These are phyloP conservation scores for Helminthosporium solani DNA, from an alignment of 2,329 filamentous ascomycete species.

Conservation along the genomic window DNA sequence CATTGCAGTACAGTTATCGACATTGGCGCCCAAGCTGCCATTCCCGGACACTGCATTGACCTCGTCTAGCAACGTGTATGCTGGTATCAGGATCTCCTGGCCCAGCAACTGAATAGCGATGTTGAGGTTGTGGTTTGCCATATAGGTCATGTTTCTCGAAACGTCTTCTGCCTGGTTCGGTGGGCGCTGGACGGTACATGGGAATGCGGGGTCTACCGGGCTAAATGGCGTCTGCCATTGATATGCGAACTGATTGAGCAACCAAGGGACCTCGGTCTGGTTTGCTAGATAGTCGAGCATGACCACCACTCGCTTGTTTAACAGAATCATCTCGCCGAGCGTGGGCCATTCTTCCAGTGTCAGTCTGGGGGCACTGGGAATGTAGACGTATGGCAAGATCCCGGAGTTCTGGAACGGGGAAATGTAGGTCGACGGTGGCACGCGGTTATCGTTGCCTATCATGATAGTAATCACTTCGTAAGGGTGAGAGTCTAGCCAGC, in stretches of 20 bases:
- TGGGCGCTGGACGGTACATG: constrained; percentile 76
- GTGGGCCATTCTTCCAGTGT: constrained; percentile 78
- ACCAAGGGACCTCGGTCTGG: constrained; percentile 75
- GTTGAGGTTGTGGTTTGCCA: constrained; percentile 92
- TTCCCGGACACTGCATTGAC: constrained; percentile 34
- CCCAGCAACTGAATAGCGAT: constrained; percentile 45
- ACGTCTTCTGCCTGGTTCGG: constrained; percentile 60
- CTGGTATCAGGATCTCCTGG: constrained; percentile 47
- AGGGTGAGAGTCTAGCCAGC: constrained; percentile 74
- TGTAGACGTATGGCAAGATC: constrained; percentile 71
- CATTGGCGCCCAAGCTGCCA: constrained; percentile 27
- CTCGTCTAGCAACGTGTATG: constrained; percentile 27
- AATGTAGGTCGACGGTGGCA: constrained; percentile 63
- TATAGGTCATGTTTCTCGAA: constrained; percentile 64
- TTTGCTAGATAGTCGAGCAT: constrained; percentile 58
- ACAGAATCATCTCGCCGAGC: constrained; percentile 58
- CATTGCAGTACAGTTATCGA: constrained; percentile 28
- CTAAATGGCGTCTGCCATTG: constrained; percentile 92
- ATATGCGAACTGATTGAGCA: constrained; percentile 83
- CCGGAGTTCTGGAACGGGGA: constrained; percentile 70
- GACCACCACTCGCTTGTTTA: constrained; percentile 34
- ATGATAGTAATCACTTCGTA: constrained; percentile 88
- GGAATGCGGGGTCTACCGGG: constrained; percentile 66
- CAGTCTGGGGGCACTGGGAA: constrained; percentile 71
- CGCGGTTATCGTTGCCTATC: constrained; percentile 76